Evolutionary conservation across 805 yeast genomes (phyloP), one percentile per base, ranked within the genome.

Genomic region (Tetrapisispora phaffii): DNA sequence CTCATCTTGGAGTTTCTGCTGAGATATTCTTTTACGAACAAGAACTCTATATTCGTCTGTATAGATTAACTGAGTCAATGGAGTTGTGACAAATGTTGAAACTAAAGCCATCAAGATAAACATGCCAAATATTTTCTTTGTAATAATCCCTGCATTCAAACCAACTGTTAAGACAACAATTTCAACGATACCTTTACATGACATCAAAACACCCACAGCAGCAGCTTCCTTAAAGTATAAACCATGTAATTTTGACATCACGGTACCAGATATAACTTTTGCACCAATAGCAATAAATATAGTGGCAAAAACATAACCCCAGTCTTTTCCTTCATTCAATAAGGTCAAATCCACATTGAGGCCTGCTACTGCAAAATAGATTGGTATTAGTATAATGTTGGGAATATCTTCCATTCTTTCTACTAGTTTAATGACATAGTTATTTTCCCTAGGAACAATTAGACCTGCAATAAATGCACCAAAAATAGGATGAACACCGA

Each of bases 111-210:
- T 85, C 33, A 85, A 77, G 45, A 85, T 76, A 57, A 85, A 83
- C 89, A 85, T 85, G 16, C 89, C 80, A 59, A 77, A 85, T 1
- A 80, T 79, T 49, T 75, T 77, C 46, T 72, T 71, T 4, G 78
- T 69, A 42, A 85, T 77, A 44, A 85, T 85, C 0, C 76, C 75
- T 5, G 93, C 83, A 49, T 75, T 78, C 45, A 83, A 69, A 41
- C 95, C 95, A 21, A 82, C 78, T 35, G 76, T 79, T 51, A 84
- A 68, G 19, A 84, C 93, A 35, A 84, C 89, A 59, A 84, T 80
- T 63, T 84, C 94, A 21, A 84, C 93, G 50, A 84, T 82, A 63
- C 95, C 95, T 63, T 85, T 85, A 71, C 95, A 85, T 7, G 90
- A 82, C 93, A 85, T 85, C 53, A 85, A 69, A 21, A 82, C 74